Base-by-base conservation (phyloP, 345 rosid species). In the Jatropha curcas region DNA sequence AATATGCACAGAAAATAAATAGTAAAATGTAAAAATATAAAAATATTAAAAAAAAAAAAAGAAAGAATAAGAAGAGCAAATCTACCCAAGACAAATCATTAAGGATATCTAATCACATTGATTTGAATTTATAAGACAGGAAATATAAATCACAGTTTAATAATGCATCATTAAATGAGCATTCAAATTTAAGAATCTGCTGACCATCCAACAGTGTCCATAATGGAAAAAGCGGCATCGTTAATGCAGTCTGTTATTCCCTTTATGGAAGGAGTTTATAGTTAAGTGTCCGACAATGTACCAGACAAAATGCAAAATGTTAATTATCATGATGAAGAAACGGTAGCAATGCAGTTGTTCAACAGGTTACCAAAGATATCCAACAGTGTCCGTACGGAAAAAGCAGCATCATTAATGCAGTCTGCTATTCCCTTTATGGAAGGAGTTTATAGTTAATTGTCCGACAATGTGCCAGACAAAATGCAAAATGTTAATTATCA, bases 131-230 rank as follows among this genome's bases (percentile, higher is more conserved):
- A 56, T 20, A 39, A 25, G 51, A 19, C 25, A 20, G 16, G 17
- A 16, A 28, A 20, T 10, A 12, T 17, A 45, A 1, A 60, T 58
- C 20, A 25, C 19, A 31, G 43, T 70, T 58, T 16, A 60, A 20
- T 53, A 53, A 28, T 52, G 22, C 9, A 9, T 37, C 30, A 37
- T 31, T 30, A 71, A n/a, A 7, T 9, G 19, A 12, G 35, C 41
- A 63, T 37, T 64, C 53, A 62, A 52, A 60, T 52, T 52, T 41
- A 63, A 52, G 31, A 64, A 51, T 34, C 55, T 30, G 24, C 2
- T 64, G 24, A 5, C 25, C 13, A n/a, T n/a, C n/a, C n/a, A n/a
- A n/a, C n/a, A n/a, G n/a, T n/a, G n/a, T n/a, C n/a, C n/a, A n/a
- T n/a, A n/a, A n/a, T n/a, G n/a, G n/a, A n/a, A n/a, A n/a, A n/a